Base-by-base conservation (phyloP, 2,329 filamentous ascomycete genomes). In the Penicillium sp. region DNA sequence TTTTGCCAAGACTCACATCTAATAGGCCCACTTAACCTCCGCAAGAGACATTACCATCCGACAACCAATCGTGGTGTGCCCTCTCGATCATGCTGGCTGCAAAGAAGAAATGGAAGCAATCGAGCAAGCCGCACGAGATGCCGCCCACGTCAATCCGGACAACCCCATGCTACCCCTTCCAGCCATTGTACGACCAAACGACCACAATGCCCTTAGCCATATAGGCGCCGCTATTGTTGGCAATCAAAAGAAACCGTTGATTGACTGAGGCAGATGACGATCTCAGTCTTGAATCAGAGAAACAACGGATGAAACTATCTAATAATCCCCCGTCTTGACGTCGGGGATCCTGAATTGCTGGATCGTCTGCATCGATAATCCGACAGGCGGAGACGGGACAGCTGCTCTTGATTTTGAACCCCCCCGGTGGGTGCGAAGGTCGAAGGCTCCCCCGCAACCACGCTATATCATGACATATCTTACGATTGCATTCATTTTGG, bases 71-170 rank as follows among this genome's bases (percentile, higher is more conserved):
- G 91, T 97, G 32, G 94, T 97, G 47, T 97, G 93, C 67, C 93
- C 94, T 0, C 85, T 97, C 58, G 94, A 99, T 68, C 91, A 97
- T 68, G 90, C 95, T 62, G 90, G 88, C 14, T 99, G 94, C 76
- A 97, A 96, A 73, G 92, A 97, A 70, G 94, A 97, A 76, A 97
- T 99, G 91, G 92, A 96, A 66, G 92, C 92, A 35, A 97, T 99
- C 60, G 92, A 97, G 70, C 91, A 96, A 74, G 90, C 94, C 0
- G 94, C 94, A 40, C 93, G 92, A 73, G 93, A 97, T 64, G 93
- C 94, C 2, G 88, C 90, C 14, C 85, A 89, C 58, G 87, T 97
- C 57, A 91, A 93, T 63, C 88, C 88, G 0, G 90, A 95, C 58
- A 94, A 94, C 65, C 94, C 92, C 0, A 92, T 95, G 87, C 76